A percentile compares a stretch with the other conserved stretches of the same genome.
Conservation (phyloP, 192 early-diverging fungal species). For the Coemansia sp. region DNA sequence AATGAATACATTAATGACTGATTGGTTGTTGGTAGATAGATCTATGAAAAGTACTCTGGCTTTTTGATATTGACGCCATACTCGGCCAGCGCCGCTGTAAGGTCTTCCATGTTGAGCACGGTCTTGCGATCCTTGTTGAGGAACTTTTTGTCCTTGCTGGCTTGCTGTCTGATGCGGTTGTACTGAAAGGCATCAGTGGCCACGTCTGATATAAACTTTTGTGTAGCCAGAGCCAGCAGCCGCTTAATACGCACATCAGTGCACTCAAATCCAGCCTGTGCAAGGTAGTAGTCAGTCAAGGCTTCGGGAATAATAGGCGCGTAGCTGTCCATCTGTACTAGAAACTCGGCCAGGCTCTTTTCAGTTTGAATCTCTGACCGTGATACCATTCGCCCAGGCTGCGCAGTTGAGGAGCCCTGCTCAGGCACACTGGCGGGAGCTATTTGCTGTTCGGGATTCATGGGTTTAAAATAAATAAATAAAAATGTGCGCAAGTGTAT, state of each 20-base stretch:
- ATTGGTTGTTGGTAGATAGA: not conserved
- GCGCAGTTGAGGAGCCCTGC: constrained; percentile 16
- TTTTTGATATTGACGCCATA: constrained; percentile 96
- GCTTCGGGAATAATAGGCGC: constrained; percentile 87
- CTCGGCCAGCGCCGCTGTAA: constrained; percentile 84
- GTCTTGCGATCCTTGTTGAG: constrained; percentile 75
- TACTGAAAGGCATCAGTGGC: constrained; percentile 77
- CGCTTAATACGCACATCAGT: constrained; percentile 70
- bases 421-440: not conserved
- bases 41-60: constrained; percentile 85
- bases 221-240: constrained; percentile 71
- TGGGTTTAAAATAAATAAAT: not conserved
- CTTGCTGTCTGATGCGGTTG: constrained; percentile 66
- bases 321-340: constrained; percentile 74
- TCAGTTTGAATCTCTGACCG: constrained; percentile 64
- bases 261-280: constrained; percentile 70
- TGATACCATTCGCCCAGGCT: constrained; percentile 30
- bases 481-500: not conserved
- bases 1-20: constrained; percentile 10
- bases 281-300: constrained; percentile 90
- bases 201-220: constrained; percentile 78
- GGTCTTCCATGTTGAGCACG: constrained; percentile 91
- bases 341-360: constrained; percentile 78
- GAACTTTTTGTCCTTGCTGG: constrained; percentile 56
- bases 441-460: not conserved